phyloP scores from a whole-genome alignment of 2,329 filamentous ascomycete genomes.

The Xylaria arbuscula region DNA sequence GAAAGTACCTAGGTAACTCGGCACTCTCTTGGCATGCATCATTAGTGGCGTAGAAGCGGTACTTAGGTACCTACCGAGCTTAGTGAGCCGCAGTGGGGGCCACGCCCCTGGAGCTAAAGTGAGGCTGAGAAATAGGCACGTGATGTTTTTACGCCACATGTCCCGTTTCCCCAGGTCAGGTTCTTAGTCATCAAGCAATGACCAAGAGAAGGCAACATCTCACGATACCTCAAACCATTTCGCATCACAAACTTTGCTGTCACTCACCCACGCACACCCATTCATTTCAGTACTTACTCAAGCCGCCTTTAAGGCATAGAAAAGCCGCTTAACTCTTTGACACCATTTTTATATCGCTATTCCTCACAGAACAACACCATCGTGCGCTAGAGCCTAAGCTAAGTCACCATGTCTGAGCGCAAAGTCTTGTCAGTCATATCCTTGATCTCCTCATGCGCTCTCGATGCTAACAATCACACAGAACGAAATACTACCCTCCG shows the following conservation, averaged over 20 bases:
- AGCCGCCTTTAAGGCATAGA: background rate
- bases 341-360: background rate
- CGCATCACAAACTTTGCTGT: background rate
- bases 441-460: constrained; percentile 18
- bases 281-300: background rate
- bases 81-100: constrained; percentile 23
- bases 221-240: constrained; percentile 4
- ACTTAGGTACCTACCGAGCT: background rate
- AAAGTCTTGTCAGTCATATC: constrained; percentile 52
- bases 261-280: background rate
- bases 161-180: too few relatives aligned
- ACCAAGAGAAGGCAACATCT: background rate
- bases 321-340: background rate
- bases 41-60: constrained; percentile 10
- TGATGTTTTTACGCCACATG: constrained; percentile 27
- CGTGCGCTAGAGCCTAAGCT: constrained; percentile 13
- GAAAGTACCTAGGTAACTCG: background rate
- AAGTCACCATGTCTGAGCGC: constrained; percentile 56
- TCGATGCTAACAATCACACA: constrained; percentile 36
- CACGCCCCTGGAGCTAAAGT: constrained; percentile 6
- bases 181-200: constrained; percentile 13
- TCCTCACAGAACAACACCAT: background rate
- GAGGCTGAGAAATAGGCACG: constrained; percentile 32
- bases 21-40: constrained; percentile 22
- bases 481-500: constrained; percentile 70